phyloP scores from a whole-genome alignment of 257 asterid genomes.

The Fraxinus cuspidata region DNA sequence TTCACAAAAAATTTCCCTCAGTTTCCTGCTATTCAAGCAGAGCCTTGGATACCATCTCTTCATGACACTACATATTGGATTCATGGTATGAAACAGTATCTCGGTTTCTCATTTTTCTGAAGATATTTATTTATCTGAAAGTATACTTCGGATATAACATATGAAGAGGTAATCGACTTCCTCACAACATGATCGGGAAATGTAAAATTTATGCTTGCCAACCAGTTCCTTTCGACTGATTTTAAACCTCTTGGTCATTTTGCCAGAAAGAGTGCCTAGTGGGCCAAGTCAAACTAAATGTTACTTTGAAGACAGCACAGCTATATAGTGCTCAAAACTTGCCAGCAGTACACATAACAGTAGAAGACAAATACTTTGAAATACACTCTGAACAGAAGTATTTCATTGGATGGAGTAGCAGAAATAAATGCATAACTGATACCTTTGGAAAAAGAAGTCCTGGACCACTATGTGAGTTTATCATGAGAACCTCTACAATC shows the following conservation, averaged over 20 bases:
- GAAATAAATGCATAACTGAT: not conserved
- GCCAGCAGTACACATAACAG: not conserved
- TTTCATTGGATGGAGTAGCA: not conserved
- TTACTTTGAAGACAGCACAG: not conserved
- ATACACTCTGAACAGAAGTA: not conserved
- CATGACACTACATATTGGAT: no score
- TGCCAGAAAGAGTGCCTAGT: not conserved
- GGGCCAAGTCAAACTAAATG: no score
- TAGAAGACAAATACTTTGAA: not conserved
- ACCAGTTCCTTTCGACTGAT: not conserved
- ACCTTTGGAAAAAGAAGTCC: conserved; percentile 43
- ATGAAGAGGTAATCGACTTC: not conserved
- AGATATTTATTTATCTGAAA: no score
- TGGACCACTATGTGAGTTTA: conserved; percentile 40
- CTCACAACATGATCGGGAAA: not conserved
- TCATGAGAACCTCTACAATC: conserved; percentile 41
- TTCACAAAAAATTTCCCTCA: not conserved
- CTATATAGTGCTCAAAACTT: not conserved
- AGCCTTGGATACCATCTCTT: not conserved
- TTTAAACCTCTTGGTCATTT: not conserved
- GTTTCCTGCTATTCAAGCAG: not conserved
- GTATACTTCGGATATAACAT: not conserved
- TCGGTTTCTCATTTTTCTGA: not conserved
- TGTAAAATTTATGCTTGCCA: not conserved
- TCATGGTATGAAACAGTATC: not conserved